Base-by-base conservation (phyloP, 495 filamentous ascomycete species). In the Chaetomidium leptoderma region DNA sequence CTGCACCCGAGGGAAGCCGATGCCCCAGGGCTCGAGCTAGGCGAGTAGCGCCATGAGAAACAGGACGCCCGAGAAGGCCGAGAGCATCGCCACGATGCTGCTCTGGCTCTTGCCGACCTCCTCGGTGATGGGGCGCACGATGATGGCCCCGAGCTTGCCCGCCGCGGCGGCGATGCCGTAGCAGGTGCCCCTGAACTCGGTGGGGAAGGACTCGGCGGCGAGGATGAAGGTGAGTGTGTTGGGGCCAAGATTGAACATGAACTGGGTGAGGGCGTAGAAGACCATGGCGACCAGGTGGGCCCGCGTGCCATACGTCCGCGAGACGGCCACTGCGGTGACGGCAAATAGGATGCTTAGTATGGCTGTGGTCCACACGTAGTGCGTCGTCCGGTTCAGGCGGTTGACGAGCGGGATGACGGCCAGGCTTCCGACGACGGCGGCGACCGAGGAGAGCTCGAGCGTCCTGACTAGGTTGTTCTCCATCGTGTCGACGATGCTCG, bases 191-290 rank as follows among this genome's bases (percentile, higher is more conserved):
- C 45, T 27, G 29, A 33, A 48, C 45, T 33, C 27, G 16, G 45
- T 48, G n/a, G 45, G 45, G 45, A 48, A 48, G 3, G 29, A 8
- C 45, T 48, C 45, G n/a, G 45, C 45, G n/a, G 45, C 27, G 5
- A 48, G 27, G 45, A 48, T 19, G 27, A 48, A 48, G n/a, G 45
- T 48, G 4, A 48, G 45, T 29, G 45, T 48, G 45, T 48, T 48
- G n/a, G 45, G 45, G 27, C 45, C 45, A 10, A 48, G 45, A 29
- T 48, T 48, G 29, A 48, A 48, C 17, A 33, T 30, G 45, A 33
- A 48, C 14, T 48, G 45, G 29, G 24, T 19, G 3, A 48, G 29
- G 24, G 45, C 45, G 29, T 33, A 32, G 29, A 48, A 33, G 17
- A 48, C 45, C 27, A 48, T 48, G 45, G 6, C 11, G 45, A 11